These are phyloP conservation scores for Yarrowia hollandica DNA, from an alignment of 805 yeast genomes.

Conservation along the genomic window DNA sequence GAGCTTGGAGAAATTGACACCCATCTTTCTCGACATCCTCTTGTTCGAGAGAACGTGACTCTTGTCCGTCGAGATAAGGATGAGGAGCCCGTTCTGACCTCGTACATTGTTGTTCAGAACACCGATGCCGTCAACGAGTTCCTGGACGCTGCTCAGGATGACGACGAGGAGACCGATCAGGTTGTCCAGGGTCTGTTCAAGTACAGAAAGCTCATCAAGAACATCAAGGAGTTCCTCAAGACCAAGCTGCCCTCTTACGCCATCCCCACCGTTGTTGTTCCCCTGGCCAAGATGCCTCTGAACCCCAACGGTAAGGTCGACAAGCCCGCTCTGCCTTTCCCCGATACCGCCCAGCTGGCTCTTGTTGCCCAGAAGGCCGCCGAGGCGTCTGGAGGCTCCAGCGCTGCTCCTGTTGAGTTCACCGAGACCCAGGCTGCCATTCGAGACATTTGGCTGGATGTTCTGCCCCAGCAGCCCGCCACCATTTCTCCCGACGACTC, in stretches of 20 bases:
- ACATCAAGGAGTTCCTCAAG: slow-evolving; percentile 77
- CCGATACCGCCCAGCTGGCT: slow-evolving; percentile 81
- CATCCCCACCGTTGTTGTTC: slow-evolving; percentile 87
- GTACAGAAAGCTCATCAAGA: slow-evolving; percentile 74
- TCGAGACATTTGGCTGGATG: slow-evolving; percentile 79
- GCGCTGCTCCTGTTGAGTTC: slow-evolving; percentile 48
- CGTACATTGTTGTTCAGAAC: slow-evolving; percentile 77
- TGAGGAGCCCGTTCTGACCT: slow-evolving; percentile 86
- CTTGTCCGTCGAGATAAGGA: slow-evolving; percentile 88
- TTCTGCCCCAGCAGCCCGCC: slow-evolving; percentile 84
- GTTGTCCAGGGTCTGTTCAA: slow-evolving; percentile 76
- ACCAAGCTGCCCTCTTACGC: slow-evolving; percentile 91
- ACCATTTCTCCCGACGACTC: slow-evolving; percentile 76
- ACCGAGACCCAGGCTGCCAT: slow-evolving; percentile 65
- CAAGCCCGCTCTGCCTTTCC: slow-evolving; percentile 95
- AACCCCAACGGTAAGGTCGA: slow-evolving; percentile 99
- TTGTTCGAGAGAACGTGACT: slow-evolving; percentile 90
- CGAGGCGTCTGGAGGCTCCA: slow-evolving; percentile 41
- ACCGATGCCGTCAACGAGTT: slow-evolving; percentile 46
- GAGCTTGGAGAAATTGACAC: slow-evolving; percentile 98
- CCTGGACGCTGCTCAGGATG: slow-evolving; percentile 46
- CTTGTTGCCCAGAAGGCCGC: slow-evolving; percentile 58
- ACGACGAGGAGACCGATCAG: slow-evolving; percentile 50
- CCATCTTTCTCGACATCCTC: slow-evolving; percentile 88
- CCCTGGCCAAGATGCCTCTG: slow-evolving; percentile 80